Evolutionary conservation across 164 flowering plant genomes (phyloP).

Genomic region (Chloranthus sessilifolius): DNA sequence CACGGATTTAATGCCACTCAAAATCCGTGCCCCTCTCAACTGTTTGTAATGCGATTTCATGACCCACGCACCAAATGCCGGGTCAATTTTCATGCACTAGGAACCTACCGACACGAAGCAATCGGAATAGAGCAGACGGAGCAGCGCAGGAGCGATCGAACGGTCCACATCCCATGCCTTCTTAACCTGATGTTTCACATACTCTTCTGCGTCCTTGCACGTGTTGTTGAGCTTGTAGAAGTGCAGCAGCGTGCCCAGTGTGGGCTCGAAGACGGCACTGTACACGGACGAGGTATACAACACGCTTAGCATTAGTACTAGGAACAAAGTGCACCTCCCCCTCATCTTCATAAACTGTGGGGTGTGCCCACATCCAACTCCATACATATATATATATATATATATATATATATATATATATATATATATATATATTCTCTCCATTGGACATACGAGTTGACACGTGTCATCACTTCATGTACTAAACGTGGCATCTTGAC

Average conservation of each 20-base stretch:
- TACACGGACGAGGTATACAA: slow-evolving; percentile 3
- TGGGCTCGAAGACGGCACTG: slow-evolving; percentile 28
- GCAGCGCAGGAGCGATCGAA: slow-evolving; percentile 45
- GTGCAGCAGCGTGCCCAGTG: slow-evolving; percentile 30
- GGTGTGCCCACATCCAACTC: too few species aligned
- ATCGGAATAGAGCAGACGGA: slow-evolving; percentile 63
- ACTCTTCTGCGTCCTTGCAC: slow-evolving; percentile 44
- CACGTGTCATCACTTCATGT: too few species aligned
- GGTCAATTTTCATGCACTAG: too few species aligned
- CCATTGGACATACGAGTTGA: too few species aligned
- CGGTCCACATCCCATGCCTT: slow-evolving; percentile 31
- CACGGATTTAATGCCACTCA: too few species aligned
- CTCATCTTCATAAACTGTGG: slow-evolving; percentile 1
- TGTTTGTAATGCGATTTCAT: too few species aligned
- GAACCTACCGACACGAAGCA: slow-evolving; percentile 61
- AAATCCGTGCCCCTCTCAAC: too few species aligned
- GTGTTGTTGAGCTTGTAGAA: slow-evolving; percentile 41
- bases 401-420: too few species aligned
- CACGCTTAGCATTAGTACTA: slow-evolving; percentile 5
- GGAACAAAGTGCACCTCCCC: not conserved
- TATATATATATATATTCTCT: too few species aligned
- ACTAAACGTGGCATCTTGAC: too few species aligned
- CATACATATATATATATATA: too few species aligned
- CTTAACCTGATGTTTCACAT: slow-evolving; percentile 43
- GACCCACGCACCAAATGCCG: too few species aligned